Evolutionary conservation across 2,329 filamentous ascomycete genomes (phyloP), one percentile per base, ranked within the genome.

Genomic region (Colletotrichum sp.): DNA sequence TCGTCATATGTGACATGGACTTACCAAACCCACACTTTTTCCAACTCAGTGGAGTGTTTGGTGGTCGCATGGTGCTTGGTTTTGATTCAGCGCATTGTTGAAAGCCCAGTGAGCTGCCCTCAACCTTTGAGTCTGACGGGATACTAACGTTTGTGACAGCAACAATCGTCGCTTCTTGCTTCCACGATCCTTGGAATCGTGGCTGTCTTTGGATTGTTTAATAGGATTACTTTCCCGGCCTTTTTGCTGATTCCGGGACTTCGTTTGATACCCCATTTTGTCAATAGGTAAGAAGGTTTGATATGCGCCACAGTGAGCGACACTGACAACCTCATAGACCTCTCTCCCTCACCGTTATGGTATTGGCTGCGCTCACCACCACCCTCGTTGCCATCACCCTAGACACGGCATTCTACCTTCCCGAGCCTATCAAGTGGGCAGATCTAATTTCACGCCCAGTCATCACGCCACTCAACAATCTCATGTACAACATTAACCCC

Each of bases 1-100:
- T 99, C 96, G 32, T 98, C 96, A 30, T 99, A 99, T 86, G 96
- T 98, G 80, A 99, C 97, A 64, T 99, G 97, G 96, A 98, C 96
- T 60, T 98, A 96, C 86, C 97, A 99, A 86, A 97, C 95, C 21
- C 97, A 99, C 85, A 99, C 97, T 15, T 99, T 99, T 84, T 99
- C 96, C 78, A 99, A 99, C 86, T 98, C 96, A 77, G 91, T 99
- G 79, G 97, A 99, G 87, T 99, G 97, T 4, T 88, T 99, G 80
- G 90, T 96, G 67, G 96, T 99, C 67, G 92, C 95, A 70, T 99
- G 97, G 97, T 96, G 94, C 81, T 86, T 99, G 84, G 96, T 99
- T 64, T 87, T 99, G 83, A 96, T 98, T 77, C 93, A 95, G 84
- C 93, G 96, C 82, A 97, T 99, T 79, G 89, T 94, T 61, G 93